Evolutionary conservation across 1,284 basidiomycete species (phyloP), one percentile per base, ranked within the genome.

Genomic region (Ganoderma sinense): DNA sequence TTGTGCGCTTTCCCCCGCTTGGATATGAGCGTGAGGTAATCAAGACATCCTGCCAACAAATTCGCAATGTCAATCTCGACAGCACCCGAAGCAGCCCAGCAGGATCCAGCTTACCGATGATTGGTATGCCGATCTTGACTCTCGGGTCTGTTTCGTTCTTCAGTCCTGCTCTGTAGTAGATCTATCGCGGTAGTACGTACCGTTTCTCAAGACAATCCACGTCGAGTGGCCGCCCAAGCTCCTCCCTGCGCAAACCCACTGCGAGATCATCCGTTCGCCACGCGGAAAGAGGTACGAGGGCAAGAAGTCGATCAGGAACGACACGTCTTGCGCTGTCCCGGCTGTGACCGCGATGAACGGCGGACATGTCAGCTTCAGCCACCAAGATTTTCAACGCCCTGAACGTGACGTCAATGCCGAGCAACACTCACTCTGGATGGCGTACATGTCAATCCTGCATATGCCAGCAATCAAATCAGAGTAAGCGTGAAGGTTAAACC

Each of bases 291-390:
- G 81, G 79, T 92, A 94, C 1, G 90, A 78, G 0, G 92, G 89
- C 2, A 97, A 84, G 77, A 95, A 93, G 78, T 96, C 93, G 71
- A 97, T 91, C 68, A 97, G 79, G 80, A 93, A 91, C 0, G 91
- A 91, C 10, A 95, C 87, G 76, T 97, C 96, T 60, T 86, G 83
- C 3, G 90, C 89, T 0, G 93, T 93, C 4, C 95, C 95, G 69
- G 84, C 90, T 92, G 71, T 56, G 36, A 39, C 36, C 36, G 36
- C 36, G 36, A 39, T 39, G 23, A 60, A 61, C 41, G 3, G 20
- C 45, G 18, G 36, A 3, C 61, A 66, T n/a, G 67, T 75, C 62
- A 62, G 43, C 43, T 18, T 20, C 29, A 56, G 53, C 53, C 53
- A 56, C 53, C 18, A 29, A 62, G n/a, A 26, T 43, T 62, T 40